Base-by-base conservation (phyloP, 2,329 filamentous ascomycete genomes). In the Simplicillium sp. region DNA sequence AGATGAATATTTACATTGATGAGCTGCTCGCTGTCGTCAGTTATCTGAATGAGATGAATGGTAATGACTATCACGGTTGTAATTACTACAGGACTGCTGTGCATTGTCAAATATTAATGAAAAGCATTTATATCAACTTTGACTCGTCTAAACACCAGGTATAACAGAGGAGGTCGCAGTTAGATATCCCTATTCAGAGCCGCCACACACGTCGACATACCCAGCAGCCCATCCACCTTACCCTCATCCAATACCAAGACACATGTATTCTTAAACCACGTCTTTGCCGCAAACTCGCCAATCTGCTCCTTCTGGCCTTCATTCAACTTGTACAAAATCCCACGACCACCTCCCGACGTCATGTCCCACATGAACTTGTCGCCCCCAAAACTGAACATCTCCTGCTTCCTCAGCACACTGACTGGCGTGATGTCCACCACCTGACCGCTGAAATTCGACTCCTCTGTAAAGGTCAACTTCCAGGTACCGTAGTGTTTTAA, bases 251-350 rank as follows among this genome's bases (percentile, higher is more conserved):
- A 18, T 5, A 36, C 18, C 34, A 36, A 36, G 3, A 17, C 34
- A 36, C 34, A n/a, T 11, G 15, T 36, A 36, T 36, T 36, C 34
- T 36, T 36, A 11, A 36, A 36, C 34, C 34, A 36, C 3, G 34
- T 17, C 34, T 36, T 36, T 36, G 34, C 34, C 11, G 15, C 34
- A 36, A 36, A 36, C 34, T 36, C 34, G 9, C 34, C 34, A 36
- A 36, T 17, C 5, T 36, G 11, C 34, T 36, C 34, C 34, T 36
- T 12, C 11, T 36, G 15, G 15, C 14, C 34, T 5, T 36, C 34
- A 5, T 8, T 18, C 5, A 36, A 17, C 11, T 36, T 36, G 14
- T 36, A 36, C 11, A 36, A 18, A 11, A 36, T 17, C 9, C 34
- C 34, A 11, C 5, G 11, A 5, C 34, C 34, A 6, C 34, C 34